These are phyloP conservation scores for Bisporella sp. DNA, from an alignment of 2,329 filamentous ascomycete species.

Conservation along the genomic window DNA sequence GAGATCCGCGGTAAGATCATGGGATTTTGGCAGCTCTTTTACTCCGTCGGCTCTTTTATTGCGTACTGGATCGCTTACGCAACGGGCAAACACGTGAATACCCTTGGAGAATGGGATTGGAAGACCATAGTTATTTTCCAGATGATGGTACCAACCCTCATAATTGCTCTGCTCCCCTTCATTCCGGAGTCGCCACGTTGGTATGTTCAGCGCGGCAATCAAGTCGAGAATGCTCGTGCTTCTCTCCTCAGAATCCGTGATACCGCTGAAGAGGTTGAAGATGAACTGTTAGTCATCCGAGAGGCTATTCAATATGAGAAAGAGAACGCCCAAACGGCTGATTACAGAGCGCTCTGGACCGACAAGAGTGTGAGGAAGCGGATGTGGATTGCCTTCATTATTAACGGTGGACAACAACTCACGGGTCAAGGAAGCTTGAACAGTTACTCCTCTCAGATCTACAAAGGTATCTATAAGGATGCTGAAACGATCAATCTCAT, in stretches of 20 bases:
- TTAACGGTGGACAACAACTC: conserved; percentile 70
- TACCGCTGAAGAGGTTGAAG: conserved; percentile 58
- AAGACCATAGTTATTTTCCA: conserved; percentile 68
- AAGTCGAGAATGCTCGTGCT: conserved; percentile 50
- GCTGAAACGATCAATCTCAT: conserved; percentile 59
- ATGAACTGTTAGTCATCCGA: conserved; percentile 57
- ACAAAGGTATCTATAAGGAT: conserved; percentile 60
- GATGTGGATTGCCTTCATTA: conserved; percentile 54
- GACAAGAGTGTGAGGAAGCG: conserved; percentile 62
- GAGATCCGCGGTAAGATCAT: conserved; percentile 61
- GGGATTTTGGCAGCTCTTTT: conserved; percentile 65
- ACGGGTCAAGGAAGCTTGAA: conserved; percentile 68
- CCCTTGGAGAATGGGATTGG: conserved; percentile 62
- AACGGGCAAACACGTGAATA: conserved; percentile 12
- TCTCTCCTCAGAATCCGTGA: conserved; percentile 55
- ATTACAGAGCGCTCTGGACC: conserved; percentile 62
- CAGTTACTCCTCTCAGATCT: conserved; percentile 66
- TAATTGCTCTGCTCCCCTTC: conserved; percentile 55
- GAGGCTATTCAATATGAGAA: conserved; percentile 67
- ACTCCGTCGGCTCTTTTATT: conserved; percentile 43
- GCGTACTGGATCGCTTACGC: conserved; percentile 21
- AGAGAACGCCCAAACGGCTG: conserved; percentile 51
- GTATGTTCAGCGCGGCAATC: conserved; percentile 52
- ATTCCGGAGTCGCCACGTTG: conserved; percentile 64
- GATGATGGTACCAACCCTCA: conserved; percentile 56